Percentiles rank a stretch among this genome's conserved stretches.
These are phyloP conservation scores for Zymoseptoria pseudotritici DNA, from an alignment of 2,329 filamentous ascomycete genomes.

Conservation along the genomic window DNA sequence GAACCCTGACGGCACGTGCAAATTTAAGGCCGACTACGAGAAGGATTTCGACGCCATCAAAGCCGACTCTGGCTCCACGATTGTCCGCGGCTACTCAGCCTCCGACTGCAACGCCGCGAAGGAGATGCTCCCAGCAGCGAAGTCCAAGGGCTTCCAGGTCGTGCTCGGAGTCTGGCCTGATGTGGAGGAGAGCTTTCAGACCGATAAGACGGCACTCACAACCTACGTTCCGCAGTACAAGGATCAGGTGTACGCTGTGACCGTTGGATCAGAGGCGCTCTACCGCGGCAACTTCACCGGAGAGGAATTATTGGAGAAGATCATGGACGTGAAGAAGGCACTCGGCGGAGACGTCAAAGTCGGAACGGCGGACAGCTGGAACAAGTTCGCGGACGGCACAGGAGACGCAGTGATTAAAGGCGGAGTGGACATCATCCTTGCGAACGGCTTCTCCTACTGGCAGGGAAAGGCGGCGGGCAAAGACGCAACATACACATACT, in stretches of 20 bases:
- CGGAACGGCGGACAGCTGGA: conserved; percentile 66
- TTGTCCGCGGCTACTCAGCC: conserved; percentile 62
- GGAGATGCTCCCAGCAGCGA: conserved; percentile 58
- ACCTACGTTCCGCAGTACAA: conserved; percentile 43
- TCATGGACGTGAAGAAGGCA: conserved; percentile 52
- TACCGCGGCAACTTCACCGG: conserved; percentile 63
- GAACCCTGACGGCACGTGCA: conserved; percentile 52
- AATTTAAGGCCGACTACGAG: conserved; percentile 55
- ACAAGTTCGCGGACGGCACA: conserved; percentile 62
- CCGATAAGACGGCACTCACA: conserved; percentile 53
- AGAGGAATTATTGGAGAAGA: conserved; percentile 51
- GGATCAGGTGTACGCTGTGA: conserved; percentile 59
- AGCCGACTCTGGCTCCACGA: conserved; percentile 40
- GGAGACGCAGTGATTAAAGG: conserved; percentile 55
- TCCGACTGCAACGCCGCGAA: conserved; percentile 58
- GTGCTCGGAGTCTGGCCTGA: conserved; percentile 66
- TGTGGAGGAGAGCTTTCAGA: conserved; percentile 52
- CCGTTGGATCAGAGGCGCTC: conserved; percentile 62
- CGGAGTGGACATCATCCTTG: conserved; percentile 54
- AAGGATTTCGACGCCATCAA: conserved; percentile 57
- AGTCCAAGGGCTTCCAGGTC: conserved; percentile 57
- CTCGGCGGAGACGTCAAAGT: conserved; percentile 49
- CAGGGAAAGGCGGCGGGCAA: conserved; percentile 45
- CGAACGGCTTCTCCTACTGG: conserved; percentile 69
- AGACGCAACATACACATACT: conserved; percentile 55